These are phyloP conservation scores for Mortierella sp. DNA, from an alignment of 371 early-diverging fungal genomes.

Conservation along the genomic window DNA sequence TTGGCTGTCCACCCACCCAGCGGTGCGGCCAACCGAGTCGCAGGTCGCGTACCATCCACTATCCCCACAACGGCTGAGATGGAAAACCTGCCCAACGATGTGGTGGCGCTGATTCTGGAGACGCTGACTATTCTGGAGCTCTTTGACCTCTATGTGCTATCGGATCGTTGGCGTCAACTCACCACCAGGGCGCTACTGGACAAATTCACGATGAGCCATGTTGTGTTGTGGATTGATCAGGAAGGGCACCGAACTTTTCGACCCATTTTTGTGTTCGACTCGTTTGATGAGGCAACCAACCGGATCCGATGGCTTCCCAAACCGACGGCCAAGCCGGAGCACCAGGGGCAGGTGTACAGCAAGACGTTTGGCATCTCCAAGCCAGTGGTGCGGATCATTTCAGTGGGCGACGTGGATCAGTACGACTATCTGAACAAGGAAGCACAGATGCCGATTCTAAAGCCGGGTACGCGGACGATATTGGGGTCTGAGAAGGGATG, in stretches of 20 bases:
- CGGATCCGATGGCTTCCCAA: slow-evolving; percentile 44
- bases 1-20: neutral
- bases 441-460: slow-evolving; percentile 41
- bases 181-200: slow-evolving; percentile 44
- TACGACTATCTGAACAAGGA: slow-evolving; percentile 53
- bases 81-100: slow-evolving; percentile 52
- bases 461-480: slow-evolving; percentile 47
- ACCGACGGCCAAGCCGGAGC: slow-evolving; percentile 30
- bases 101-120: slow-evolving; percentile 46
- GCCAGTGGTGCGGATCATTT: slow-evolving; percentile 47
- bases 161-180: slow-evolving; percentile 50
- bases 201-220: slow-evolving; percentile 40
- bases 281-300: slow-evolving; percentile 54
- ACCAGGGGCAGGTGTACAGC: slow-evolving; percentile 47
- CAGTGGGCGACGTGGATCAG: slow-evolving; percentile 48
- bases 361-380: slow-evolving; percentile 53
- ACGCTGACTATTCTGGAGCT: slow-evolving; percentile 45
- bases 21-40: neutral
- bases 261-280: slow-evolving; percentile 45
- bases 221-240: slow-evolving; percentile 51
- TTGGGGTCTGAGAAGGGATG: slow-evolving; percentile 50
- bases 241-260: slow-evolving; percentile 50
- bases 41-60: slow-evolving; percentile 28
- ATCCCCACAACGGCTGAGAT: slow-evolving; percentile 50
- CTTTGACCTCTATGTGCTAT: slow-evolving; percentile 38